These are phyloP conservation scores for Epichloe sp. DNA, from an alignment of 2,329 filamentous ascomycete species.

Conservation along the genomic window DNA sequence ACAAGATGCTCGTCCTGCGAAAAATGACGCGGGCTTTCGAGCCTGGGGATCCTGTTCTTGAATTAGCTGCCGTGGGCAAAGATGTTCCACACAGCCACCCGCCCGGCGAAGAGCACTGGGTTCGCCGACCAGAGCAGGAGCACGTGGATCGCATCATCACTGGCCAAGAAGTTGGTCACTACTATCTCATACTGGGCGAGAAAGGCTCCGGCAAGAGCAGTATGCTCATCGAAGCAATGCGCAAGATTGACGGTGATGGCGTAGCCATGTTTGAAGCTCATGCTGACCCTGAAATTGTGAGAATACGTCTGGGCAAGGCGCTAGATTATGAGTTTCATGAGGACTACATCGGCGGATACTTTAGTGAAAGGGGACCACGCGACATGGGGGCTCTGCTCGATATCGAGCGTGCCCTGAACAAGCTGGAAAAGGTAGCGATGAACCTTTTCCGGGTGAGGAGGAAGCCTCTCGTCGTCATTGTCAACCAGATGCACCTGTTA, in stretches of 20 bases:
- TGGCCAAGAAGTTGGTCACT: slow-evolving; percentile 64
- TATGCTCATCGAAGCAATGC: slow-evolving; percentile 93
- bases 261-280: slow-evolving; percentile 96
- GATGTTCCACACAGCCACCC: slow-evolving; percentile 33
- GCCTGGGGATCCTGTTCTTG: slow-evolving; percentile 81
- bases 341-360: slow-evolving; percentile 93
- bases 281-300: slow-evolving; percentile 87
- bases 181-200: slow-evolving; percentile 83
- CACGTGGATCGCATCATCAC: slow-evolving; percentile 72
- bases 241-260: slow-evolving; percentile 76
- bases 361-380: slow-evolving; percentile 83
- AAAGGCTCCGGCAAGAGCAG: slow-evolving; percentile 95
- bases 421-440: slow-evolving; percentile 89
- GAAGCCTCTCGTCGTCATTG: slow-evolving; percentile 74
- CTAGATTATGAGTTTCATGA: slow-evolving; percentile 96
- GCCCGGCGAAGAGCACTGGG: slow-evolving; percentile 46
- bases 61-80: slow-evolving; percentile 56
- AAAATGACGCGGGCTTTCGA: slow-evolving; percentile 91
- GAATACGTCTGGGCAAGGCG: slow-evolving; percentile 81
- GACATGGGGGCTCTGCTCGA: slow-evolving; percentile 88
- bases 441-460: slow-evolving; percentile 46
- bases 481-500: slow-evolving; percentile 87
- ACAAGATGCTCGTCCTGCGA: slow-evolving; percentile 79
- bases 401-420: slow-evolving; percentile 94
- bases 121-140: slow-evolving; percentile 68